Percentiles rank a stretch among this genome's conserved stretches.
These are phyloP conservation scores for Yarrowia yakushimensis DNA, from an alignment of 805 yeast species.

Conservation along the genomic window DNA sequence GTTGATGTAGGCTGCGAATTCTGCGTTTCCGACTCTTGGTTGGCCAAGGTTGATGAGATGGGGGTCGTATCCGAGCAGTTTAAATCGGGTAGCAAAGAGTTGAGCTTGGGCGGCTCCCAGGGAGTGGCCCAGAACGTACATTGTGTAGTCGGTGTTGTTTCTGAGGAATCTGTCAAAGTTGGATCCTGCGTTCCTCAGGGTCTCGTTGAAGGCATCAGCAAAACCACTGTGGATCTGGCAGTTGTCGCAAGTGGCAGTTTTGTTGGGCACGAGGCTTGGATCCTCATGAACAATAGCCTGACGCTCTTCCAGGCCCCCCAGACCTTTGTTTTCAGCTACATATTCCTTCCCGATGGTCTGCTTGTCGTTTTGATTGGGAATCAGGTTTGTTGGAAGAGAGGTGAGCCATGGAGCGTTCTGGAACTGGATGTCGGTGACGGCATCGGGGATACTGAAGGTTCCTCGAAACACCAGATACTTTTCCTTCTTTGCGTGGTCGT, in stretches of 20 bases:
- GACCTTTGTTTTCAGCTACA: neutral
- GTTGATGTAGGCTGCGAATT: constrained; percentile 5
- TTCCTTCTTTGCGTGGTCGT: constrained; percentile 6
- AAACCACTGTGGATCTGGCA: neutral
- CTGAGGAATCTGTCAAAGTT: neutral
- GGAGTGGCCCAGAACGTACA: constrained; percentile 8
- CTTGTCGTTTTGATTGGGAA: neutral
- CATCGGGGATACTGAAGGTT: constrained; percentile 6
- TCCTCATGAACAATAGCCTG: neutral
- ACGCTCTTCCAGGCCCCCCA: neutral
- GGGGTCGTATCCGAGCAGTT: constrained; percentile 7
- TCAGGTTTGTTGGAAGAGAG: neutral
- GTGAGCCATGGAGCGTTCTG: constrained; percentile 1
- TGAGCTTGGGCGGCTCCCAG: constrained; percentile 19
- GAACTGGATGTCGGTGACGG: neutral
- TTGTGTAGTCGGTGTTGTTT: constrained; percentile 7
- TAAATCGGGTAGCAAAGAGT: neutral
- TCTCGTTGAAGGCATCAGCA: constrained; percentile 1
- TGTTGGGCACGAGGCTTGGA: neutral
- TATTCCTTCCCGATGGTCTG: neutral
- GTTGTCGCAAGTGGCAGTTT: neutral
- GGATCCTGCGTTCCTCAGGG: neutral
- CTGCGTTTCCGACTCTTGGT: constrained; percentile 2
- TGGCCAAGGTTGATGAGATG: neutral
- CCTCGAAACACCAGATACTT: constrained; percentile 9